Percentiles rank a stretch among this genome's conserved stretches.
These are phyloP conservation scores for Wickerhamomyces chaumierensis DNA, from an alignment of 805 yeast species.

Conservation along the genomic window DNA sequence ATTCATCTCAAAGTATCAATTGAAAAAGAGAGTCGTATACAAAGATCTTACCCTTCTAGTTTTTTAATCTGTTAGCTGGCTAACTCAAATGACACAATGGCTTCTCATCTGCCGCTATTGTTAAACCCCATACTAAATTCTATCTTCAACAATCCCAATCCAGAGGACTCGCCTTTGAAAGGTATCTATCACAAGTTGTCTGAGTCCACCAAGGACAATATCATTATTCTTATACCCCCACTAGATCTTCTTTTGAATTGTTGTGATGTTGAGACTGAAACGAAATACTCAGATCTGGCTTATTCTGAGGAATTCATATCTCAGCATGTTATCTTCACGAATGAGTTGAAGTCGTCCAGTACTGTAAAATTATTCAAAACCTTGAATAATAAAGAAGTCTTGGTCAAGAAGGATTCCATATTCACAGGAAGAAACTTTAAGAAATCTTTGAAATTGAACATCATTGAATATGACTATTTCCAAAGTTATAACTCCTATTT, in stretches of 20 bases:
- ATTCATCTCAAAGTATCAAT: too few relatives aligned
- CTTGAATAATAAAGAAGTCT: constrained; percentile 42
- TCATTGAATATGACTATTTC: constrained; percentile 36
- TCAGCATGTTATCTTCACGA: constrained; percentile 44
- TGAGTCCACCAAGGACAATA: constrained; percentile 24
- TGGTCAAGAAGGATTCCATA: constrained; percentile 42
- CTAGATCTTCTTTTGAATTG: constrained; percentile 31
- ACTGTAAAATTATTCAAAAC: constrained; percentile 32
- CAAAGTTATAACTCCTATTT: constrained; percentile 44
- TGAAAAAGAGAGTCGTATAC: too few relatives aligned
- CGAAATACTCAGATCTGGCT: constrained; percentile 39
- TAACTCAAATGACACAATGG: constrained; percentile 5
- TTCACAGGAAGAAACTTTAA: constrained; percentile 51
- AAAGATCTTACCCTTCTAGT: too few relatives aligned
- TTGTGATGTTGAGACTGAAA: constrained; percentile 26
- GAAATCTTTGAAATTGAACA: constrained; percentile 29
- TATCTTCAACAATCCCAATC: constrained; percentile 54
- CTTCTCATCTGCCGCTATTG: constrained; percentile 39
- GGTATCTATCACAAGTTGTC: constrained; percentile 33
- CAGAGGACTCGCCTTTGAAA: constrained; percentile 32
- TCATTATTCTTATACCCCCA: constrained; percentile 60
- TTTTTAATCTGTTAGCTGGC: too few relatives aligned
- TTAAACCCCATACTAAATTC: constrained; percentile 56
- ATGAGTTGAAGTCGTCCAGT: constrained; percentile 19
- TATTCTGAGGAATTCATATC: constrained; percentile 47